Base-by-base conservation (phyloP, 768 basidiomycete genomes). In the Daedaleopsis nitida region DNA sequence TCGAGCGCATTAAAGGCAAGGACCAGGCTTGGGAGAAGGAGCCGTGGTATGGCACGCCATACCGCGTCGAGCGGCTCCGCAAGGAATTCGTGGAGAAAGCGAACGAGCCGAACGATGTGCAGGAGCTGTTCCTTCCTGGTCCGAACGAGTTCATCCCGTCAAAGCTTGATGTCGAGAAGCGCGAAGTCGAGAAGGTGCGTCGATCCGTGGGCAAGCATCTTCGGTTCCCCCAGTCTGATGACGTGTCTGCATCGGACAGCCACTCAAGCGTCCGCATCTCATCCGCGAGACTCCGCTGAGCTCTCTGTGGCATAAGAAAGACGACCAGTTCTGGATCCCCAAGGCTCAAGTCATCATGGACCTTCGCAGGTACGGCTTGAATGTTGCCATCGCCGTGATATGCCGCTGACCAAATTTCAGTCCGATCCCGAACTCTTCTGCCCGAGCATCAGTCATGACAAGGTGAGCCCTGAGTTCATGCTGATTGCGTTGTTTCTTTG, bases 241-340 rank as follows among this genome's bases (percentile, higher is more conserved):
- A 7, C 27, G 7, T 32, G 27, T 32, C n/a, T 42, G 39, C 11
- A 10, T 42, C 32, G 16, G 39, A 32, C 69, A 96, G 93, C 90
- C 91, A 27, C 74, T 82, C 60, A 85, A 83, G 60, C 83, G 91
- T 13, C 96, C 96, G 4, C 78, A 83, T 60, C 82, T 95, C 60
- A 83, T 98, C 57, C 78, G 84, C 35, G 83, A 95, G 73, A 91
- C 86, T 0, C 76, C 83, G 0, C 67, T 88, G 27, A 89, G 88
- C 5, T 82, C 87, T 13, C 76, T 98, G 3, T 99, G 96, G 96
- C 86, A 95, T 76, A 99, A 99, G 80, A 95, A 95, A 71, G 97
- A 99, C 72, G 96, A 99, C 73, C 84, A 81, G 62, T 99, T 97
- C 78, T 96, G 94, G 91, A 86, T 96, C 11, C 97, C 97, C 0